Base-by-base conservation (phyloP, 2,329 filamentous ascomycete species). In the Parastagonospora nodorum region DNA sequence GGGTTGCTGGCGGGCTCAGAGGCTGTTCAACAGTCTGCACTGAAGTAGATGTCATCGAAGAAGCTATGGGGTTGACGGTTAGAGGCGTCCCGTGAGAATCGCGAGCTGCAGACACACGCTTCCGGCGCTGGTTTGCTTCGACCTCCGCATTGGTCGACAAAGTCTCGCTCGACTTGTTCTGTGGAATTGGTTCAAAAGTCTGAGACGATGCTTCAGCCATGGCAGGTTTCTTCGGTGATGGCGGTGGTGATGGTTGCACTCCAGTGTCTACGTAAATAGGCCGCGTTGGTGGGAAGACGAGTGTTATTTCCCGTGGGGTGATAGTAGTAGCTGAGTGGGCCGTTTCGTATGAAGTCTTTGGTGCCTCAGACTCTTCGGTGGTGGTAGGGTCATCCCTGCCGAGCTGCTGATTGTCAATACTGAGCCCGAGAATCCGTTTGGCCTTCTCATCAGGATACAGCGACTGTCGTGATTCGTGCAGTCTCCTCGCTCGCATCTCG, bases 201-300 rank as follows among this genome's bases (percentile, higher is more conserved):
- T 64, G 63, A 10, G 52, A 62, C 15, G 58, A 53, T 12, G 57
- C 57, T 42, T 66, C 63, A 8, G 54, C 41, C 61, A 63, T 62
- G 9, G 55, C 36, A 8, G 68, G 63, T n/a, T 71, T 57, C 16
- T 78, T 77, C 49, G 90, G 90, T 2, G 91, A 95, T 2, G 88
- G 82, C 1, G 90, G 90, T 39, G 91, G 92, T 30, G 91, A 94
- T 66, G 84, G 94, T 71, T 97, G 92, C 29, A 90, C 81, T 3
- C 87, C 89, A n/a, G 82, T 83, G 66, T 95, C 89, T 33, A 84
- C 82, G 76, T 94, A 95, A 51, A 80, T 57, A 31, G 72, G 69
- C 44, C 63, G 68, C n/a, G 67, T 63, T 42, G 69, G 69, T 42
- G 68, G 64, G 40, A 69, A 72, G 31, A 72, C 50, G 45, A 72